Conservation (phyloP, 495 filamentous ascomycete genomes). For the Mytilinidion resinicola region DNA sequence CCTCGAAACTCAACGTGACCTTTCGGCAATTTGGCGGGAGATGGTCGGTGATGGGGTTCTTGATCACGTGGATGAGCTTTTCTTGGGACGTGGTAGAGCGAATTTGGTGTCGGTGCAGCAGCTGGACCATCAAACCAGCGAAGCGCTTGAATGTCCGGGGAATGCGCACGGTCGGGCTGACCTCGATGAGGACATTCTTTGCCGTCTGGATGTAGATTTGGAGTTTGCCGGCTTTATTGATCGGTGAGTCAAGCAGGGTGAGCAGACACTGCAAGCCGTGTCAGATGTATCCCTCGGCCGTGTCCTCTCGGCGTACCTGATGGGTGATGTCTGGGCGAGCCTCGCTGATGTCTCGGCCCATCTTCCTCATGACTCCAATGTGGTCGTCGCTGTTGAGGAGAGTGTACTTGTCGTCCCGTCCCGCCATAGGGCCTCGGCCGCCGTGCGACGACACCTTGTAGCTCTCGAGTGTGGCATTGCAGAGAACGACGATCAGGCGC, state of each 20-base stretch:
- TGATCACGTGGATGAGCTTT: constrained; percentile 94
- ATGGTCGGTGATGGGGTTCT: constrained; percentile 95
- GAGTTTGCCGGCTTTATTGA: constrained; percentile 95
- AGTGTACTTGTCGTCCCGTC: constrained; percentile 86
- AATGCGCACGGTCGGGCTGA: constrained; percentile 93
- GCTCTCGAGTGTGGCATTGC: constrained; percentile 94
- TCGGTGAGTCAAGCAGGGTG: constrained; percentile 91
- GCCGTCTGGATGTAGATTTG: constrained; percentile 98
- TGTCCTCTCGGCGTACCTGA: constrained; percentile 58
- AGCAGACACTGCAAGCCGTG: constrained; percentile 68
- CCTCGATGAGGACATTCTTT: constrained; percentile 94
- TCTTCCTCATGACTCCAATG: constrained; percentile 98
- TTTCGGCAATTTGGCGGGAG: constrained; percentile 95
- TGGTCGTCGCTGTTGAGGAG: constrained; percentile 98
- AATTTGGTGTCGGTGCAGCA: constrained; percentile 94
- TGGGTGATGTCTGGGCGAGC: constrained; percentile 96
- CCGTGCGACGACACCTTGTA: constrained; percentile 77
- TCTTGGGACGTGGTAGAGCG: constrained; percentile 92
- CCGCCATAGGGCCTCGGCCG: constrained; percentile 46
- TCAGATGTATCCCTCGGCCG: not conserved
- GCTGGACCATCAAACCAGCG: constrained; percentile 95
- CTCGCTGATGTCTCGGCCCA: constrained; percentile 97
- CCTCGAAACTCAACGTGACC: constrained; percentile 89
- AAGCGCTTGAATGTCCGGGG: constrained; percentile 98
- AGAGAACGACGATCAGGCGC: constrained; percentile 89